A percentile compares a stretch with the other conserved stretches of the same genome.
Conservation (phyloP, 2,329 filamentous ascomycete genomes). For the Ceratocystis ficicola region DNA sequence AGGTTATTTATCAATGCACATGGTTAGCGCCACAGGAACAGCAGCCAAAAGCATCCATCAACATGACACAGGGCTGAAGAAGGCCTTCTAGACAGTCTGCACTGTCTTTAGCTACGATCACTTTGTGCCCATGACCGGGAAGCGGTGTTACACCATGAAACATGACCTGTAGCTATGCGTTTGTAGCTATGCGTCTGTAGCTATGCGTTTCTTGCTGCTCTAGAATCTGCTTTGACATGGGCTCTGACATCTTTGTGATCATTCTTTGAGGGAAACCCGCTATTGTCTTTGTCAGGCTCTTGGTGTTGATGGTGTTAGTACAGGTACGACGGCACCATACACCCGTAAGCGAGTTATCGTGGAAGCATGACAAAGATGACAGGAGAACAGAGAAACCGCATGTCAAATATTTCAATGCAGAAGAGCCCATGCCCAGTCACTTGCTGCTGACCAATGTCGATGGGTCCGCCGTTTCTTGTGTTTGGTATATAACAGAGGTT, state of each 20-base stretch:
- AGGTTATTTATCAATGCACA: too few species aligned
- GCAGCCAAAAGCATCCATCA: background rate
- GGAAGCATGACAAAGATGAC: background rate
- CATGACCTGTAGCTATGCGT: background rate
- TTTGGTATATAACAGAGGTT: slow-evolving; percentile 1
- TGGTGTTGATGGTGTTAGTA: background rate
- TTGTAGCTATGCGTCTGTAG: background rate
- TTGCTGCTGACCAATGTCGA: background rate
- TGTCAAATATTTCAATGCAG: background rate
- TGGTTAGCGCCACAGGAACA: too few species aligned
- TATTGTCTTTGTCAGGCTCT: background rate
- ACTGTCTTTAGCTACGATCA: too few species aligned
- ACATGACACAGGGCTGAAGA: background rate
- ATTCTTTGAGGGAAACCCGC: background rate
- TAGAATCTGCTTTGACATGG: background rate
- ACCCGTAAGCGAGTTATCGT: background rate
- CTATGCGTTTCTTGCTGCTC: background rate
- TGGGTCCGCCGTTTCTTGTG: background rate
- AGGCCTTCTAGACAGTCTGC: too few species aligned
- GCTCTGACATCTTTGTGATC: background rate
- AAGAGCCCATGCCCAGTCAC: background rate
- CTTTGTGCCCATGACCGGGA: background rate
- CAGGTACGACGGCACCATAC: background rate
- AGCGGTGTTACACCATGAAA: background rate
- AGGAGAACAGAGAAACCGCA: background rate